Conservation (phyloP, 2,329 filamentous ascomycete species). For the Orbilia quercus region DNA sequence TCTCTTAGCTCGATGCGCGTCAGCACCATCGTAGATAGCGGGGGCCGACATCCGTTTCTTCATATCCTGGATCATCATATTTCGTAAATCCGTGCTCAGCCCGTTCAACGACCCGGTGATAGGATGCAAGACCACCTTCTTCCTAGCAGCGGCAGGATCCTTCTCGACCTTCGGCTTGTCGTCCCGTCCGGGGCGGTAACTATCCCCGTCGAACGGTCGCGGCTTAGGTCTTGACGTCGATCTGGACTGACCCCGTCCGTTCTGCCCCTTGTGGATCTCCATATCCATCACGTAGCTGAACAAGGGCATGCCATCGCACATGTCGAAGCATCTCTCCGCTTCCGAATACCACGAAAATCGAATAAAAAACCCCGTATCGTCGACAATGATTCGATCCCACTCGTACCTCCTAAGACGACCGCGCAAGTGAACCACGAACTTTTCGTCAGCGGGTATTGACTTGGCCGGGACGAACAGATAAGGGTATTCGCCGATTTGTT, state of each 20-base stretch:
- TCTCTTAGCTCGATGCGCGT: conserved; percentile 83
- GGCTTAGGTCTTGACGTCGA: conserved; percentile 64
- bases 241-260: conserved; percentile 62
- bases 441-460: conserved; percentile 85
- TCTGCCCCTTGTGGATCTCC: conserved; percentile 77
- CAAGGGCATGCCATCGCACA: conserved; percentile 82
- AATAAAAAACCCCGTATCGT: conserved; percentile 88
- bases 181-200: conserved; percentile 75
- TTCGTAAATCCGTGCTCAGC: conserved; percentile 81
- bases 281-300: conserved; percentile 95
- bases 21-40: conserved; percentile 80
- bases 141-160: conserved; percentile 72
- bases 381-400: conserved; percentile 83
- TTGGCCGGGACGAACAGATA: conserved; percentile 91
- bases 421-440: conserved; percentile 88
- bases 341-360: conserved; percentile 87
- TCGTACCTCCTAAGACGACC: conserved; percentile 85
- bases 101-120: conserved; percentile 83
- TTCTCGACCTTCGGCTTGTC: conserved; percentile 78
- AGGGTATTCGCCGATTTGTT: conserved; percentile 76
- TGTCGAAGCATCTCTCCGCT: conserved; percentile 80
- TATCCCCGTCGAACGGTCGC: conserved; percentile 69
- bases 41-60: conserved; percentile 87
- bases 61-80: conserved; percentile 89
- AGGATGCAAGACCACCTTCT: conserved; percentile 90